Base-by-base conservation (phyloP, 805 yeast genomes). In the Saccharomycopsis microspora region DNA sequence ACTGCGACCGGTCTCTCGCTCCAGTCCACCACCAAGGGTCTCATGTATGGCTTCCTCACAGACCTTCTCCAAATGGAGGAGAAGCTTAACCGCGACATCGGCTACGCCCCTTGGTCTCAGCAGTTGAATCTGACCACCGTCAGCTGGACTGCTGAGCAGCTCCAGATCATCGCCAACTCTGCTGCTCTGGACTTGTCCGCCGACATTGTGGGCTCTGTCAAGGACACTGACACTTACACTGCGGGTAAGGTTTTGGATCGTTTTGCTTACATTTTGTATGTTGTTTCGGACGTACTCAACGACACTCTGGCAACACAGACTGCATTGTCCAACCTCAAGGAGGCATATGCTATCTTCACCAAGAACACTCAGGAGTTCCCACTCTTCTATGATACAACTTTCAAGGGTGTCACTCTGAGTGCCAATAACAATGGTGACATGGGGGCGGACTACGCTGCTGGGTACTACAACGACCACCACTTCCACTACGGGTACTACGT, bases 381-480 rank as follows among this genome's bases (percentile, higher is more conserved):
- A 44, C 62, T 74, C 43, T 65, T 71, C 60, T 72, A 74, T 55
- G 79, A 75, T 55, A 74, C 76, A 11, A 68, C 57, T 48, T 74
- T 59, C 53, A 67, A 68, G 36, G 80, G 80, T 44, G 65, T 75
- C 8, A 70, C 76, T 7, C 69, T 79, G 1, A 60, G 69, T 39
- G 72, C 73, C 5, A 59, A 66, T 38, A 68, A 68, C 53, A 59
- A 69, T 45, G 75, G 75, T 48, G 73, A 72, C 49, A 55, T 68
- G 31, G 65, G 67, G 35, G 65, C 63, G n/a, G 79, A 75, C 51
- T 75, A 59, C 57, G 80, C 79, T 30, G 58, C 72, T 45, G 65
- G 69, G n/a, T 67, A 65, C 58, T 75, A 75, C 56, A 74, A 74
- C 56, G 79, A 75, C 58, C 80, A 75, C 55, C 79, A 75, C 55